phyloP scores from a whole-genome alignment of 2,329 filamentous ascomycete species.

The Sphaerostilbella broomeana region DNA sequence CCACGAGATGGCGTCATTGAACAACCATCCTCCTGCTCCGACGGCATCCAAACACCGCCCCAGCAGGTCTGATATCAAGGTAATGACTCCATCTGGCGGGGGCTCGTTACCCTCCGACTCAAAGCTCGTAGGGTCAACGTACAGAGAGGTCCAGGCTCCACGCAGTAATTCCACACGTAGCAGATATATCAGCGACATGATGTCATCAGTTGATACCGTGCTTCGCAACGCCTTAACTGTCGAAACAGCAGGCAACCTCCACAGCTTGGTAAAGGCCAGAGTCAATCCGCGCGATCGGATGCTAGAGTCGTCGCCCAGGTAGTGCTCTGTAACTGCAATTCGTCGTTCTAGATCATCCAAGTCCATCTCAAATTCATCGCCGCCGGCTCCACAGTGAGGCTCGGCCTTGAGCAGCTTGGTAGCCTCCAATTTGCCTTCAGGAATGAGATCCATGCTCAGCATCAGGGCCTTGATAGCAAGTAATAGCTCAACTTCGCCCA shows the following conservation, averaged over 20 bases:
- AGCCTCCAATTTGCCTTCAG: slow-evolving; percentile 31
- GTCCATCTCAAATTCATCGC: slow-evolving; percentile 41
- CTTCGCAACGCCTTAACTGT: slow-evolving; percentile 59
- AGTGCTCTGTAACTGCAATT: slow-evolving; percentile 60
- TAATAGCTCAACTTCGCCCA: slow-evolving; percentile 60
- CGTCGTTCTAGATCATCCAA: slow-evolving; percentile 58
- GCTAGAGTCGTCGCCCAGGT: slow-evolving; percentile 57
- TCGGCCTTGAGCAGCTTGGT: slow-evolving; percentile 28
- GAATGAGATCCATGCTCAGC: slow-evolving; percentile 58
- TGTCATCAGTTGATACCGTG: slow-evolving; percentile 59
- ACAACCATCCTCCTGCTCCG: slow-evolving; percentile 66
- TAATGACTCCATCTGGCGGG: slow-evolving; percentile 61
- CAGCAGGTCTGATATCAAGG: slow-evolving; percentile 64
- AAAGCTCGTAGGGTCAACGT: slow-evolving; percentile 52
- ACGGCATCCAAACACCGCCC: slow-evolving; percentile 70
- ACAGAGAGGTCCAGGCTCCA: slow-evolving; percentile 69
- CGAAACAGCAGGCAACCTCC: slow-evolving; percentile 52
- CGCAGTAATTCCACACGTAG: slow-evolving; percentile 66
- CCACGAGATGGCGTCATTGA: slow-evolving; percentile 49
- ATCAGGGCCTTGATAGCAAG: slow-evolving; percentile 60
- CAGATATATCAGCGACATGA: slow-evolving; percentile 64
- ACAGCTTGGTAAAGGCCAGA: slow-evolving; percentile 62
- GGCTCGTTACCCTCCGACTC: slow-evolving; percentile 34
- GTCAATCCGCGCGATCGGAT: slow-evolving; percentile 59
- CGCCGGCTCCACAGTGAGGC: slow-evolving; percentile 21